Base-by-base conservation (phyloP, 164 flowering plant species). In the Stephania japonica region DNA sequence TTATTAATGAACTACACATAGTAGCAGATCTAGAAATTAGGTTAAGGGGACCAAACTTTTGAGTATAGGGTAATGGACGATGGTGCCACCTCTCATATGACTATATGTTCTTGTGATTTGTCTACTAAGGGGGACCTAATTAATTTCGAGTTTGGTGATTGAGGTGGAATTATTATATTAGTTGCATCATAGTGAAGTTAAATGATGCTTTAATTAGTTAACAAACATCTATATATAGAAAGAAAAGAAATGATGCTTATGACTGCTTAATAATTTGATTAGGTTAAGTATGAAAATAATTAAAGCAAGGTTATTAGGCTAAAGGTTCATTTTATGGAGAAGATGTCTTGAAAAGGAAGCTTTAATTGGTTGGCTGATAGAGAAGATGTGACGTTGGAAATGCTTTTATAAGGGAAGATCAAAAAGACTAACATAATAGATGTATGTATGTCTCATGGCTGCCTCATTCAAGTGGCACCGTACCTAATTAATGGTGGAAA, bases 331-430 rank as follows among this genome's bases (percentile, higher is more conserved):
- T 78, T 74, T 76, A 72, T 75, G 76, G 79, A 79, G 76, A 79
- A 83, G 69, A 71, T 85, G 75, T 44, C 86, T 83, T 85, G 77
- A 73, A 83, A 86, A 82, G 82, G 75, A 87, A 87, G 84, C 83
- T 81, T 82, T 78, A 75, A 56, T 85, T 81, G 83, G 80, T 83
- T 82, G 77, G 63, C 65, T 74, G 83, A 86, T 82, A 26, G 73
- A 65, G 81, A 78, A 82, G n/a, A 7, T 18, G 16, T 68, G 75
- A 71, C 4, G 70, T 27, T 27, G 62, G 24, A 50, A 73, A 71
- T 75, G 63, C 76, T 62, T 74, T 62, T 23, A 59, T 24, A 19
- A 14, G 63, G n/a, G n/a, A 42, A 19, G 23, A 42, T 21, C 7
- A 19, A 68, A 16, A 68, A 41, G 43, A 26, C 49, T 68, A 56